Evolutionary conservation across 768 basidiomycete species (phyloP), one percentile per base, ranked within the genome.

Genomic region (Pisolithus marmoratus): DNA sequence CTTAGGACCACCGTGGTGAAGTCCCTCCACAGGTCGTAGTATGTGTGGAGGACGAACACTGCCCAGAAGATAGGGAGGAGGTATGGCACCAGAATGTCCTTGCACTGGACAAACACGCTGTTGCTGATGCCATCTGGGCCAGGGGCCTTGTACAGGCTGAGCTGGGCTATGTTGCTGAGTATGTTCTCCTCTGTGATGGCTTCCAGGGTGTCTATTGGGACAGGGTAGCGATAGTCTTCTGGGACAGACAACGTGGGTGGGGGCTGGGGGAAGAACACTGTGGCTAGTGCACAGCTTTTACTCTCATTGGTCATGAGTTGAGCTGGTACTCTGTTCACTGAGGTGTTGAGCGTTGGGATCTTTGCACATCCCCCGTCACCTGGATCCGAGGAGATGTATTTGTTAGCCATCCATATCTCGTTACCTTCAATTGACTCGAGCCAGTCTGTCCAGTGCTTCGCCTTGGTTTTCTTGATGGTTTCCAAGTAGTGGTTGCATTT

Each of bases 101-200:
- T 27, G 27, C 27, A 57, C 12, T 56, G 24, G 9, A 49, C 59
- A 12, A 64, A 51, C 0, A 65, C 56, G 0, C 56, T 46, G 43
- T 71, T 71, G 12, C 38, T n/a, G 4, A 69, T 70, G 3, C 58
- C 63, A 26, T 70, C 67, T 11, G 63, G 63, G 1, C 64, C 62
- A 15, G 52, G 56, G 1, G 60, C 60, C 46, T 65, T 58, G 53
- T 54, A 53, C 1, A 55, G 59, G 19, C 42, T 51, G 1, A 66
- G 54, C 1, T 52, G 65, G 50, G 1, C 48, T 48, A 0, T 38
- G 19, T 1, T 6, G 2, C 1, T 66, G 57, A 12, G n/a, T n/a
- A n/a, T 59, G 55, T 1, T 52, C 46, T 8, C 44, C 19, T 0
- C 63, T 53, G 24, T 61, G 44, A 1, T 46, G 37, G 0, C 8